Percentiles rank a stretch among this genome's conserved stretches.
phyloP scores from a whole-genome alignment of 2,329 filamentous ascomycete genomes.

The Kalmusia sp. region DNA sequence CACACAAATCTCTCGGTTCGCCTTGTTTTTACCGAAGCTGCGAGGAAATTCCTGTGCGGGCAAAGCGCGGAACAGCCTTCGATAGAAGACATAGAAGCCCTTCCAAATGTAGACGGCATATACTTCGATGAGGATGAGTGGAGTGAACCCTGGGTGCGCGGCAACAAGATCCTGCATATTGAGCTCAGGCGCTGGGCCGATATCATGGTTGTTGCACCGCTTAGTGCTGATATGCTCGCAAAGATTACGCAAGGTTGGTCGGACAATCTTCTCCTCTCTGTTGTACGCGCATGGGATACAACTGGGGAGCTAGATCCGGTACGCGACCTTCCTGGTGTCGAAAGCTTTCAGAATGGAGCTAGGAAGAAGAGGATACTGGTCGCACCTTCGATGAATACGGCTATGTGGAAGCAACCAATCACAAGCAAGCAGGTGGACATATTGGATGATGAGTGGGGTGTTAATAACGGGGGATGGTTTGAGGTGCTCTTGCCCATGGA shows the following conservation, averaged over 20 bases:
- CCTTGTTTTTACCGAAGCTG: slow-evolving; percentile 79
- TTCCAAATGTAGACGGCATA: slow-evolving; percentile 79
- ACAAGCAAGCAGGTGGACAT: slow-evolving; percentile 74
- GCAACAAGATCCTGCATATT: slow-evolving; percentile 86
- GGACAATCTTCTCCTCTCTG: slow-evolving; percentile 75
- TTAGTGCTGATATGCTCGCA: slow-evolving; percentile 85
- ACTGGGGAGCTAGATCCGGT: slow-evolving; percentile 42
- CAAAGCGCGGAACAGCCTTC: slow-evolving; percentile 80
- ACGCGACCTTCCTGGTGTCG: slow-evolving; percentile 31
- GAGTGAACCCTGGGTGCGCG: slow-evolving; percentile 77
- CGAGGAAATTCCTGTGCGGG: slow-evolving; percentile 76
- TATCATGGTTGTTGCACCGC: slow-evolving; percentile 77
- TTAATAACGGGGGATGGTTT: slow-evolving; percentile 59
- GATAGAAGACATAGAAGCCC: slow-evolving; percentile 62
- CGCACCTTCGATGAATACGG: slow-evolving; percentile 85
- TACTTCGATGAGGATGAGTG: slow-evolving; percentile 90
- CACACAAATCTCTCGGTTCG: slow-evolving; percentile 74
- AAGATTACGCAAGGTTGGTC: slow-evolving; percentile 81
- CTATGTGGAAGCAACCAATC: slow-evolving; percentile 88
- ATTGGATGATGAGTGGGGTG: slow-evolving; percentile 77
- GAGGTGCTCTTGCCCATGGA: slow-evolving; percentile 75
- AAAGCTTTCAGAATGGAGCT: slow-evolving; percentile 23
- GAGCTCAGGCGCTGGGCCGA: slow-evolving; percentile 85
- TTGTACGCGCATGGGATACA: slow-evolving; percentile 88
- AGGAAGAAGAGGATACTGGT: slow-evolving; percentile 71